Evolutionary conservation across 352 stramenopile species (phyloP).

Genomic region (Pythium monospermum): DNA sequence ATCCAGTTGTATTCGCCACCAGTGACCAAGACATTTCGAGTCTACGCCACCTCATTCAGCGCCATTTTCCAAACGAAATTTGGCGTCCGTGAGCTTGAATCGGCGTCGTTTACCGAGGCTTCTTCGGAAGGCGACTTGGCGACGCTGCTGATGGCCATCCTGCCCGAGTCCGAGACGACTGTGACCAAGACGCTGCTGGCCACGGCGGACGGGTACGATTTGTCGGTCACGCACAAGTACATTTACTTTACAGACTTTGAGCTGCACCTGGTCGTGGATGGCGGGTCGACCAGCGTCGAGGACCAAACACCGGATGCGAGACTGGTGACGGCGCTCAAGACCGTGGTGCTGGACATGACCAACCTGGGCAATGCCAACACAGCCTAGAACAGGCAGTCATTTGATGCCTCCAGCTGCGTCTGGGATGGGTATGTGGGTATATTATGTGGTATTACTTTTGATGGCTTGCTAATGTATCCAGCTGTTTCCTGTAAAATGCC

Average conservation of each 20-base stretch:
- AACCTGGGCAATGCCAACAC: background rate
- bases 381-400: background rate
- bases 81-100: constrained; percentile 13
- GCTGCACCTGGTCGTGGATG: constrained; percentile 1
- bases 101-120: constrained; percentile 3
- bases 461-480: constrained; percentile 58
- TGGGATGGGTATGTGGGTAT: constrained; percentile 4
- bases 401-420: background rate
- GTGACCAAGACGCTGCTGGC: background rate
- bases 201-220: background rate
- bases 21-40: background rate
- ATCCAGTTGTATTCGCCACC: constrained; percentile 7
- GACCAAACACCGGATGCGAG: background rate
- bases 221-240: background rate
- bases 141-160: constrained; percentile 3
- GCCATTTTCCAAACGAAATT: constrained; percentile 17
- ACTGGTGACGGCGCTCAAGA: background rate
- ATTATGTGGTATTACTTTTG: constrained; percentile 34
- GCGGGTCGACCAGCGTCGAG: background rate
- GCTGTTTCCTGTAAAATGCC: constrained; percentile 70
- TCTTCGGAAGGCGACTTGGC: constrained; percentile 8
- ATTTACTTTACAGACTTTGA: constrained; percentile 9
- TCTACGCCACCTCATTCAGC: constrained; percentile 6
- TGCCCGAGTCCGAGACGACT: constrained; percentile 8
- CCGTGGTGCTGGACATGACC: background rate